Evolutionary conservation across 169 alveolate genomes (phyloP).

Genomic region (Cryptosporidium muris): DNA sequence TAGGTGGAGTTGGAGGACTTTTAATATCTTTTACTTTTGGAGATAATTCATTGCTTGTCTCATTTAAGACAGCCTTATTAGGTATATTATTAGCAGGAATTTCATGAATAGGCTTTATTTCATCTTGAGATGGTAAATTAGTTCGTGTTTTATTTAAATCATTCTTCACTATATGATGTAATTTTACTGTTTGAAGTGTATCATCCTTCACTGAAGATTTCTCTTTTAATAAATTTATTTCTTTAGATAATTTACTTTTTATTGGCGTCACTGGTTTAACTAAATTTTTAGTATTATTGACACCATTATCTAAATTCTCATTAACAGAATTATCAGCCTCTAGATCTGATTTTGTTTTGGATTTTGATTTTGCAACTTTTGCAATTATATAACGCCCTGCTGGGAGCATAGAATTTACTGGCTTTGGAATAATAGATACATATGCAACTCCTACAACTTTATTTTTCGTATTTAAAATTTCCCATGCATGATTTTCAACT

Average conservation of each 20-base stretch:
- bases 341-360: background rate
- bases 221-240: background rate
- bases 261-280: background rate
- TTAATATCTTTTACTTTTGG: too few relatives aligned
- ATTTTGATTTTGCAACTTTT: constrained; percentile 27
- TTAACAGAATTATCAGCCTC: background rate
- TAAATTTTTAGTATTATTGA: background rate
- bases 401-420: constrained; percentile 81
- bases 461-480: constrained; percentile 14
- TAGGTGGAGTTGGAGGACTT: too few relatives aligned
- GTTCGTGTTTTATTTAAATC: too few relatives aligned
- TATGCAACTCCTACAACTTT: constrained; percentile 76
- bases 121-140: too few relatives aligned
- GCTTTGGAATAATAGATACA: constrained; percentile 79
- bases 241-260: background rate
- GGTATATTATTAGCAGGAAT: too few relatives aligned
- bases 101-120: too few relatives aligned
- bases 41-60: too few relatives aligned
- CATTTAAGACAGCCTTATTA: too few relatives aligned
- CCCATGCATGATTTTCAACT: constrained; percentile 51
- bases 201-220: background rate
- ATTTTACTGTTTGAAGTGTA: too few relatives aligned
- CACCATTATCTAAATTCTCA: background rate
- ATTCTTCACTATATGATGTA: too few relatives aligned
- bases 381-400: constrained; percentile 78